Evolutionary conservation across 2,329 filamentous ascomycete genomes (phyloP).

Genomic region (Calonectria pteridis): DNA sequence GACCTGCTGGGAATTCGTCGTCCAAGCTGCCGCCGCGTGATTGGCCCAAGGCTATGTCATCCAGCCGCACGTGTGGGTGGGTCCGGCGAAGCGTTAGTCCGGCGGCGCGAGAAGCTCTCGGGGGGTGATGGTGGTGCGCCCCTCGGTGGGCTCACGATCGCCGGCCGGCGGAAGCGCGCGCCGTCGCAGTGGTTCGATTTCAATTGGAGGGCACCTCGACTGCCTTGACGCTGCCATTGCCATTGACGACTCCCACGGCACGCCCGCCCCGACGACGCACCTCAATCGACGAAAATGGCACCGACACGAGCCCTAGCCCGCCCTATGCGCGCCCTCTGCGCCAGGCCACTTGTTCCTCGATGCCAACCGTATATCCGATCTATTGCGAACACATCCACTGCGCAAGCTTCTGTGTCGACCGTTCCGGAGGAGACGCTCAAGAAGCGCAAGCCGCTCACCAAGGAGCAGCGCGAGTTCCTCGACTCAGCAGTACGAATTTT

Average conservation of each 20-base stretch:
- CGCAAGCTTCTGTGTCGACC: constrained; percentile 34
- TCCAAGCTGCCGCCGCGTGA: constrained; percentile 33
- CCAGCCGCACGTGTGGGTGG: constrained; percentile 38
- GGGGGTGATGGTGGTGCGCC: neutral
- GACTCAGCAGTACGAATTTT: constrained; percentile 72
- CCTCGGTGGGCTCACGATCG: constrained; percentile 11
- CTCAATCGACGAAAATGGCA: constrained; percentile 32
- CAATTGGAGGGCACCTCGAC: neutral
- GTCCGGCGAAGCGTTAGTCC: constrained; percentile 45
- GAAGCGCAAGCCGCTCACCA: constrained; percentile 72
- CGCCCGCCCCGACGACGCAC: neutral
- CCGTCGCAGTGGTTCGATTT: constrained; percentile 43
- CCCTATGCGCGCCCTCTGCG: constrained; percentile 33
- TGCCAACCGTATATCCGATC: constrained; percentile 34
- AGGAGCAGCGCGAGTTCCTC: constrained; percentile 79
- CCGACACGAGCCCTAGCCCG: constrained; percentile 33
- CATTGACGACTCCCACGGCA: constrained; percentile 26
- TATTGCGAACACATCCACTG: constrained; percentile 38
- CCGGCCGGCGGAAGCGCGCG: constrained; percentile 22
- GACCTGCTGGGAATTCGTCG: constrained; percentile 42
- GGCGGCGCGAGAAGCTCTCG: neutral
- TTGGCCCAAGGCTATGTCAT: constrained; percentile 44
- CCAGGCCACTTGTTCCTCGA: constrained; percentile 27
- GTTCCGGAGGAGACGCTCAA: constrained; percentile 45
- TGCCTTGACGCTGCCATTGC: constrained; percentile 5